A percentile compares a stretch with the other conserved stretches of the same genome.
Conservation (phyloP, 2,329 filamentous ascomycete genomes). For the Scedosporium dehoogii region DNA sequence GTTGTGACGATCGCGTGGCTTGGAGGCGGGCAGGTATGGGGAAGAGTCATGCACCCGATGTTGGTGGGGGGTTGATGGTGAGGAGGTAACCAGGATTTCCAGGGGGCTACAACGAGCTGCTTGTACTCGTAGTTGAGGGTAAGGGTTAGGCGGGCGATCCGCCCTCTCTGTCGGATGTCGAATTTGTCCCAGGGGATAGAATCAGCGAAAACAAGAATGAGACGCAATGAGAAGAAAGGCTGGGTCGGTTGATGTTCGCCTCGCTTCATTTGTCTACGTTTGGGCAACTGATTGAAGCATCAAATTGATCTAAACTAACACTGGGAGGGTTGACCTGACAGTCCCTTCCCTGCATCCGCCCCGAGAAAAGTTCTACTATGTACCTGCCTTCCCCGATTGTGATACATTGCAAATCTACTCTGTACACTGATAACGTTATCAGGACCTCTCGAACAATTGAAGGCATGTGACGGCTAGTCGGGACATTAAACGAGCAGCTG, state of each 20-base stretch:
- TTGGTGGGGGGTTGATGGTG: background rate
- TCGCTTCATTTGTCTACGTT: background rate
- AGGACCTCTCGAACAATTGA: too few species aligned
- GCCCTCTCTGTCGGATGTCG: background rate
- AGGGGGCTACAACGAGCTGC: background rate
- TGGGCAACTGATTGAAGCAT: background rate
- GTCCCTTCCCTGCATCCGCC: too few species aligned
- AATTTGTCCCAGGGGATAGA: background rate
- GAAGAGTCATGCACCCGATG: background rate
- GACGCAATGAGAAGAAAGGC: background rate
- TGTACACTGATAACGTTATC: too few species aligned
- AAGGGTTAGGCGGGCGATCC: background rate
- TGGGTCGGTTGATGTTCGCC: background rate
- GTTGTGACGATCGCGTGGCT: background rate
- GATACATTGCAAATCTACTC: too few species aligned
- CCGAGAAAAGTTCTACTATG: too few species aligned
- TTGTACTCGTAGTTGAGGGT: background rate
- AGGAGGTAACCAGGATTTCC: background rate
- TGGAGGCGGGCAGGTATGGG: background rate
- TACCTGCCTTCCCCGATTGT: too few species aligned
- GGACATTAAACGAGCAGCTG: too few species aligned
- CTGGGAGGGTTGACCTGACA: too few species aligned
- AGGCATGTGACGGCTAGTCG: too few species aligned
- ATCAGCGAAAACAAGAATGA: background rate
- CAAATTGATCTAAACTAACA: too few species aligned